Evolutionary conservation across 495 filamentous ascomycete genomes (phyloP).

Genomic region (Xeromyces bisporus): DNA sequence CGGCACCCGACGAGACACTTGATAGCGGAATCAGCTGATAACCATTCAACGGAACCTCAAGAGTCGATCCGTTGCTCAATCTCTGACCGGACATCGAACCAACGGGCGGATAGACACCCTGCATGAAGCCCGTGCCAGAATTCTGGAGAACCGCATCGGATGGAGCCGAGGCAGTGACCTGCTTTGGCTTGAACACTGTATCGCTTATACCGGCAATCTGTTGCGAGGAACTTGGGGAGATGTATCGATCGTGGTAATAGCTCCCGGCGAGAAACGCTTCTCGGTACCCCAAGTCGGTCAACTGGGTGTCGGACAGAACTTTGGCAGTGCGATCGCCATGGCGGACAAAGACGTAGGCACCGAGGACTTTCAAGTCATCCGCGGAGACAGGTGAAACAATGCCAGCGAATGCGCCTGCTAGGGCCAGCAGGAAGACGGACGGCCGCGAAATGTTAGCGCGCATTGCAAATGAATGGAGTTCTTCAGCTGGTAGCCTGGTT

Average conservation of each 20-base stretch:
- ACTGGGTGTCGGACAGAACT: conserved; percentile 29
- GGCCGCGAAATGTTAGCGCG: conserved; percentile 5
- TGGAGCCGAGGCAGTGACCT: conserved; percentile 40
- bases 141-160: conserved; percentile 46
- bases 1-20: conserved; percentile 20
- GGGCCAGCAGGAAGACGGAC: conserved; percentile 15
- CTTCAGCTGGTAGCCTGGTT: too few species aligned
- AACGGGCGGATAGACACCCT: conserved; percentile 45
- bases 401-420: conserved; percentile 11
- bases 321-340: conserved; percentile 50
- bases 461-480: too few species aligned
- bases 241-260: conserved; percentile 46
- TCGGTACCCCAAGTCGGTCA: conserved; percentile 43
- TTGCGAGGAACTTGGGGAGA: conserved; percentile 27
- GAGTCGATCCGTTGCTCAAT: conserved; percentile 34
- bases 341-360: conserved; percentile 45
- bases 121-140: conserved; percentile 39
- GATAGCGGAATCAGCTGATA: conserved; percentile 44
- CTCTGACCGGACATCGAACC: conserved; percentile 21
- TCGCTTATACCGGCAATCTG: conserved; percentile 40
- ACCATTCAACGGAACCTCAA: conserved; percentile 38
- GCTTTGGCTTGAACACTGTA: conserved; percentile 38
- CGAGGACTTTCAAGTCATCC: conserved; percentile 44
- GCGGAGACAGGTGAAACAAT: conserved; percentile 24
- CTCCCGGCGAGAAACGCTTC: conserved; percentile 44